Evolutionary conservation across 2,329 filamentous ascomycete species (phyloP), one percentile per base, ranked within the genome.

Genomic region (Exophiala dermatitidis): DNA sequence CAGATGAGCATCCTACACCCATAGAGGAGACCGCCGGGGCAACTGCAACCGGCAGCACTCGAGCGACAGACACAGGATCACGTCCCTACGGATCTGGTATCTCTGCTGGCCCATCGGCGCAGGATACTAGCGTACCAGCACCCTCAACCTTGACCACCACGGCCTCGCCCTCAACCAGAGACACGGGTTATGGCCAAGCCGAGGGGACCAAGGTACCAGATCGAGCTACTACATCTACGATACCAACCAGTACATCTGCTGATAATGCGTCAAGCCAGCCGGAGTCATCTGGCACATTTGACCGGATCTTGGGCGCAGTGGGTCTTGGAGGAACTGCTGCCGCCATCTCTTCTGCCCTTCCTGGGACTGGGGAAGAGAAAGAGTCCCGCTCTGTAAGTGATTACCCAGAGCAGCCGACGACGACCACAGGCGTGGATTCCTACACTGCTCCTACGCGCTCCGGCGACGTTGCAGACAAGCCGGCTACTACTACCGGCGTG

Each of bases 261-360:
- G 38, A 26, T 26, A 9, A 41, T 5, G 38, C 6, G 38, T 9
- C 48, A 5, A 34, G 37, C n/a, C 36, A 52, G 41, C 41, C 51
- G 29, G 34, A 50, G 12, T 19, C 38, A 28, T 46, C 54, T 33
- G 46, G 57, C 3, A 54, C 54, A 29, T 33, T 61, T 8, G 56
- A 52, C 9, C 59, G 54, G 41, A 57, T 59, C 5, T 41, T 63
- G 4, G 61, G 53, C 31, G 61, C 61, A n/a, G 56, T 62, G 3
- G 61, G 61, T 26, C 53, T 63, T 12, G 58, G 58, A 29, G 53
- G 50, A 12, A 54, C 49, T 26, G 59, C 56, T 41, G 52, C 44
- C 28, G 52, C 48, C 29, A 52, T 50, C 28, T 46, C 33, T 29
- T 44, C 33, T 31, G 54, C 51, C 31, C 41, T 55, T 3, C 42